Evolutionary conservation across 192 early-diverging fungal species (phyloP).

Genomic region (Phlyctochytrium planicorne): DNA sequence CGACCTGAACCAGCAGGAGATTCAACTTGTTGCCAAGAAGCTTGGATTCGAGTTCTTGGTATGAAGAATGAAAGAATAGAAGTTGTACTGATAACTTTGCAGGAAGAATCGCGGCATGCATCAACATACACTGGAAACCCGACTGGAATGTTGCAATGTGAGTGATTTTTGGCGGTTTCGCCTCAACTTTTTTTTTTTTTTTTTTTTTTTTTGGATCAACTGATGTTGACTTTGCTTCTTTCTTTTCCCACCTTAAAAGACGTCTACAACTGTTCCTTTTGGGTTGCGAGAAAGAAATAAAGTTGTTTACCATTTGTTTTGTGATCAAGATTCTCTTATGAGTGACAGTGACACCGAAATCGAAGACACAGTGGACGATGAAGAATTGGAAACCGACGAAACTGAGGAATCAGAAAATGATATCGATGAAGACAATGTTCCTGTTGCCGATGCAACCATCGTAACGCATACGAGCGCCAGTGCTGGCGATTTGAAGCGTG

Average conservation of each 20-base stretch:
- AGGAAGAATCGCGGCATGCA: conserved; percentile 58
- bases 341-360: no score
- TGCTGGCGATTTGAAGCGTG: no score
- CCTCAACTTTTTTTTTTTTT: not conserved
- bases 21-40: conserved; percentile 46
- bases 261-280: conserved; percentile 73
- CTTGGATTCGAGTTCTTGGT: conserved; percentile 66
- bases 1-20: conserved; percentile 84
- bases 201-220: conserved; percentile 3
- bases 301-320: no score
- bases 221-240: no score
- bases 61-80: no score
- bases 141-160: conserved; percentile 70
- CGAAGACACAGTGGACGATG: no score
- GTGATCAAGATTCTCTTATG: no score
- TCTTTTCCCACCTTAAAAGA: conserved; percentile 35
- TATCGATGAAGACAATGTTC: no score
- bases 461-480: no score
- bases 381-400: no score
- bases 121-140: conserved; percentile 77
- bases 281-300: conserved; percentile 59
- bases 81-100: not conserved
- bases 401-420: no score
- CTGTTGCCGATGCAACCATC: no score
- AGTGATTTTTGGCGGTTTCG: not conserved